A percentile compares a stretch with the other conserved stretches of the same genome.
phyloP scores from a whole-genome alignment of 2,329 filamentous ascomycete genomes.

The Aspergillus arachidicola region DNA sequence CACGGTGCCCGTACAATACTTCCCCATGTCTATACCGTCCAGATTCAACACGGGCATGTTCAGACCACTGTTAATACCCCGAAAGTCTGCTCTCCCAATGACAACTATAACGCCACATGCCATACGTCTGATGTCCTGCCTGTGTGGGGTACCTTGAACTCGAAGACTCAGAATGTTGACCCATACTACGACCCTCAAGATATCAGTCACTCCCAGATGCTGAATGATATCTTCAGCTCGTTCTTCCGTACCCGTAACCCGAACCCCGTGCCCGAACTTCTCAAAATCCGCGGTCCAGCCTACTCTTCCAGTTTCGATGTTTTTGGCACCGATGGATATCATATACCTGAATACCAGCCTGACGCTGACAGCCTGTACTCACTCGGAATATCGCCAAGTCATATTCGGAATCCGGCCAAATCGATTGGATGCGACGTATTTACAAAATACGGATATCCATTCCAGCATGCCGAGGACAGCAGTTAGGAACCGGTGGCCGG shows the following conservation, averaged over 20 bases:
- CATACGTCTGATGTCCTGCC: not conserved
- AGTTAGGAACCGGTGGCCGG: not conserved
- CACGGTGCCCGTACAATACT: not conserved
- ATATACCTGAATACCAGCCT: not conserved
- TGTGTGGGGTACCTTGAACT: not conserved
- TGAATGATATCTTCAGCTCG: not conserved
- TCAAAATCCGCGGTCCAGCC: not conserved
- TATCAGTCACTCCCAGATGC: not conserved
- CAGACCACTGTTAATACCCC: not conserved
- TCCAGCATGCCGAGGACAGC: not conserved
- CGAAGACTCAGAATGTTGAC: not conserved
- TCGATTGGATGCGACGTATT: not conserved
- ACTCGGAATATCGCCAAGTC: not conserved
- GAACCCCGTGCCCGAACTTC: not conserved
- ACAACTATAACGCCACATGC: not conserved
- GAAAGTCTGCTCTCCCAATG: not conserved
- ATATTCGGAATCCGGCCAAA: not conserved
- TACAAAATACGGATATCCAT: not conserved
- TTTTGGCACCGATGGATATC: not conserved
- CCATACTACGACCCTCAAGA: not conserved
- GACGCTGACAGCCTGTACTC: not conserved
- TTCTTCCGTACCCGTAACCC: not conserved
- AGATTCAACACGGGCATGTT: not conserved
- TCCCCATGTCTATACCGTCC: not conserved
- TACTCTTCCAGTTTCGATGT: not conserved